phyloP scores from a whole-genome alignment of 257 asterid species.

The Solanum rostratum region DNA sequence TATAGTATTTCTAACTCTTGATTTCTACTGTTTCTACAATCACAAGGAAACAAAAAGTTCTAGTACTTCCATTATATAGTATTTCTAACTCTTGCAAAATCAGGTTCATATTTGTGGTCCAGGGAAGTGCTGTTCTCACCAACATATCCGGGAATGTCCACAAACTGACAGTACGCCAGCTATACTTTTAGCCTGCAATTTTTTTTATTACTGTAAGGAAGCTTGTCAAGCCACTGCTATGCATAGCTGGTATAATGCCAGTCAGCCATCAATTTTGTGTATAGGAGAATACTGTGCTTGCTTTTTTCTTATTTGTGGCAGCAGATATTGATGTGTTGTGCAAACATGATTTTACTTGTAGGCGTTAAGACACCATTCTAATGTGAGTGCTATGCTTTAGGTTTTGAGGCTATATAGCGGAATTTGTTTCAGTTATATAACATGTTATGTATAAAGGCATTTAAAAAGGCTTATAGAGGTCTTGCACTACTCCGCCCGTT shows the following conservation, averaged over 20 bases:
- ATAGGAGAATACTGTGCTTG: not conserved
- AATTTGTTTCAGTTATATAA: not conserved
- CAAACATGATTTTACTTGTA: not conserved
- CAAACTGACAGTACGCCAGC: conserved; percentile 41
- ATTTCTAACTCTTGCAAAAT: conserved; percentile 1
- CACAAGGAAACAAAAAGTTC: not conserved
- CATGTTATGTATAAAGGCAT: not conserved
- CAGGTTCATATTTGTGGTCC: conserved; percentile 77
- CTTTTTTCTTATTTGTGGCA: not conserved
- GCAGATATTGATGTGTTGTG: not conserved
- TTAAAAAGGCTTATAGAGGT: not conserved
- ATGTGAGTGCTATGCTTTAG: not conserved
- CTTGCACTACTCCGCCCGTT: not conserved
- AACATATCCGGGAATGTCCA: conserved; percentile 31
- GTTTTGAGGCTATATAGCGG: not conserved
- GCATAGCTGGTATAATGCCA: not conserved
- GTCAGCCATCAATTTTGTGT: not conserved
- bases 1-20: conserved; percentile 1
- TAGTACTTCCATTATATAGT: not conserved
- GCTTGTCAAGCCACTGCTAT: not conserved
- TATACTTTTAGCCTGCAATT: not conserved
- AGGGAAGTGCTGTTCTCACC: conserved; percentile 48
- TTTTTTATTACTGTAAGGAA: not conserved
- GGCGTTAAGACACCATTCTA: not conserved
- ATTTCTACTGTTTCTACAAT: not conserved